Percentiles rank a stretch among this genome's conserved stretches.
Evolutionary conservation across 208 protist species (phyloP).

Genomic region (Leishmania mexicana): DNA sequence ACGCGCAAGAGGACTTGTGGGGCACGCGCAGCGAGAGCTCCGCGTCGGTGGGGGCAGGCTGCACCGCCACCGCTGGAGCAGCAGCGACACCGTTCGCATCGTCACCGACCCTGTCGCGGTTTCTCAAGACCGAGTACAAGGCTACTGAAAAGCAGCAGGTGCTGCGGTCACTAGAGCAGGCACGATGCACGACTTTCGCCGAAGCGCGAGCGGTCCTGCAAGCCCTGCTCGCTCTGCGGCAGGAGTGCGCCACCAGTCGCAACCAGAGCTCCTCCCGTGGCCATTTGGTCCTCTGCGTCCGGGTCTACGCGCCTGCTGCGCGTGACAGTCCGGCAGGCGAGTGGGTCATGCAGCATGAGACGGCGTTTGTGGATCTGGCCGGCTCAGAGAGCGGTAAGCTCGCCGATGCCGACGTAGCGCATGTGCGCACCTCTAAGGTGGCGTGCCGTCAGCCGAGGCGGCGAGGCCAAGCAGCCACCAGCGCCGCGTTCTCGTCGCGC

Average conservation of each 20-base stretch:
- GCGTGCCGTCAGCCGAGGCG: neutral
- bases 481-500: constrained; percentile 4
- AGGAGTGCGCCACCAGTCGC: constrained; percentile 43
- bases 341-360: constrained; percentile 35
- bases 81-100: neutral
- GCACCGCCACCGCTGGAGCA: neutral
- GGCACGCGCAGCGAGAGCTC: neutral
- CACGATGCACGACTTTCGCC: constrained; percentile 37
- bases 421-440: neutral
- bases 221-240: constrained; percentile 41
- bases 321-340: neutral
- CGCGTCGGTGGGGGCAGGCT: neutral
- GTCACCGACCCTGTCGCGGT: neutral
- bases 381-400: constrained; percentile 57
- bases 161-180: constrained; percentile 35
- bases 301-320: constrained; percentile 22
- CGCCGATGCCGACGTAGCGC: constrained; percentile 14
- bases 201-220: constrained; percentile 38
- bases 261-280: constrained; percentile 59
- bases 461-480: neutral
- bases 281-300: constrained; percentile 46
- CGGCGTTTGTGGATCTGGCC: constrained; percentile 68
- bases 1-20: neutral
- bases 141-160: constrained; percentile 61
- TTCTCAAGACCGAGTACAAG: constrained; percentile 42